Evolutionary conservation across 208 protist species (phyloP), one percentile per base, ranked within the genome.

Genomic region (Trichomonas gallinae): DNA sequence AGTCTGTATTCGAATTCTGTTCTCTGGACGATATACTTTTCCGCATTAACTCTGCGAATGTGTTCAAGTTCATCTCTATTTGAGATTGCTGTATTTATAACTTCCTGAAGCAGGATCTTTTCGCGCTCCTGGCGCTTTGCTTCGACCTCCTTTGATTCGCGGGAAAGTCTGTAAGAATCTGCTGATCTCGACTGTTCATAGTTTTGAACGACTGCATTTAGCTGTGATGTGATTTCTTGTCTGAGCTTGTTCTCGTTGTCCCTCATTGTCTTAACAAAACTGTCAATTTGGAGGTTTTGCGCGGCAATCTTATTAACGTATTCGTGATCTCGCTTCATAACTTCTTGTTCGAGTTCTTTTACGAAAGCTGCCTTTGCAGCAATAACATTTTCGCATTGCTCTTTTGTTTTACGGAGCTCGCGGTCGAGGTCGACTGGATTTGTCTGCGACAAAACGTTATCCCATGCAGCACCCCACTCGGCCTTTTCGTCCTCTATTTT

Each of bases 261-360:
- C 17, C 87, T 23, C 87, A 93, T 93, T 51, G 42, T 42, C 8
- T 93, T 42, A 48, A 93, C 87, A 38, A 51, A 51, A 10, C 34
- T 40, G 31, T 93, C 87, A 38, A 93, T 51, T 51, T 93, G 87
- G 6, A 34, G 42, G 31, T 93, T 93, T 51, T 93, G 87, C 21
- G 40, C 87, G 34, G 87, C 40, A 51, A 93, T 93, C 44, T 93
- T 93, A 51, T 93, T 93, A 51, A 93, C 87, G 45, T 93, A 93
- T 26, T 93, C 87, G 31, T 93, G 87, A 93, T 93, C 87, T 93
- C 87, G 9, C 38, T 51, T 93, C 44, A 51, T 93, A n/a, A 34
- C 40, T 93, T 93, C 87, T 93, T 93, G 87, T 40, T 93, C 26
- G 2, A 93, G 26, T 58, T 93, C 44, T 36, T 93, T 51, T 3